Base-by-base conservation (phyloP, 768 basidiomycete genomes). In the Leucogyrophana mollusca region DNA sequence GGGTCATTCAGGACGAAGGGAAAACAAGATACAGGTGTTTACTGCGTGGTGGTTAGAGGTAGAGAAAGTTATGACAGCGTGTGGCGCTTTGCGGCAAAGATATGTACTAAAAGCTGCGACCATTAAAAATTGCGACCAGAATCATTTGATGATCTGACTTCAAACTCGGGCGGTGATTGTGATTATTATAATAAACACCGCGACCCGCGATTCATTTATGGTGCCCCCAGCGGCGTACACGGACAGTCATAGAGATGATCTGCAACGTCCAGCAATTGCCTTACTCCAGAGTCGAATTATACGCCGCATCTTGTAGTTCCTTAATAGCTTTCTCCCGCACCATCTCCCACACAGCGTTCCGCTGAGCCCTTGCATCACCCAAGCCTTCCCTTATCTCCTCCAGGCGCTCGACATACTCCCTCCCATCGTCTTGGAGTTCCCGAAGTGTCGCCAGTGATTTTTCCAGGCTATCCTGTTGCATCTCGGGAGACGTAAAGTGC, bases 371-470 rank as follows among this genome's bases (percentile, higher is more conserved):
- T 23, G 87, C 78, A 53, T 87, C 83, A 4, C 91, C 91, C 45
- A 93, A 62, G 2, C 82, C 81, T 54, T 93, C 89, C 43, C 91
- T 68, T 44, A 94, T 88, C 61, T 94, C 91, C 56, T 87, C 80
- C 44, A 94, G 65, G 21, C 90, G 78, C 58, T 92, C 90, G 4
- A 87, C 82, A 58, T 93, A 94, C 64, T 93, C 91, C 36, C 89
- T 73, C 4, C 86, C 87, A 55, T 94, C 91, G 57, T 93, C 91
- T 54, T 89, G 85, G 17, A 94, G 70, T 54, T 94, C 91, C 42
- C 86, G 79, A 43, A 93, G 66, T 2, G 80, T 75, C 13, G 84
- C 79, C 30, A 92, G 55, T 11, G 85, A 82, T 60, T 88, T 90
- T 58, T 91, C 88, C 45, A 93, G 60, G 11, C 70, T 83, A 38